A percentile compares a stretch with the other conserved stretches of the same genome.
phyloP scores from a whole-genome alignment of 768 basidiomycete species.

The Phylloporus sp. region DNA sequence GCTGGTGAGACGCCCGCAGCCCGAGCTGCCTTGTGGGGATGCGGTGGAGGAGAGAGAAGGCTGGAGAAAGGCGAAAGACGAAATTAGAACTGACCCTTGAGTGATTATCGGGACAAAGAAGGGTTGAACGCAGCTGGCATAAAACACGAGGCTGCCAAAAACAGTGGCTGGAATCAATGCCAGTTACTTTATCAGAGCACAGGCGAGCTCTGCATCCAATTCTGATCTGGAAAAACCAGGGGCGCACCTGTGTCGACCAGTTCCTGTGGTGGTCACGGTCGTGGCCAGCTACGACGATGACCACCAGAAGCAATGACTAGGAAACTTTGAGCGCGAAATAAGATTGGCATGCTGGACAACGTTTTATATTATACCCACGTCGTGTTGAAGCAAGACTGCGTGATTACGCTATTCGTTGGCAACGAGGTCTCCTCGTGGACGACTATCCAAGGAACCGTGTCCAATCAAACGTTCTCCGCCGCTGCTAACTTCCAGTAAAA shows the following conservation, averaged over 20 bases:
- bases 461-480: no score
- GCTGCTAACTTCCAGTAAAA: no score
- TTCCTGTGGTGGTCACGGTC: not conserved
- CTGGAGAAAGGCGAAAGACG: slow-evolving; percentile 13
- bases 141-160: slow-evolving; percentile 35
- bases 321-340: slow-evolving; percentile 1
- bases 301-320: not conserved
- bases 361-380: slow-evolving; percentile 17
- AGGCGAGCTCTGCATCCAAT: slow-evolving; percentile 1
- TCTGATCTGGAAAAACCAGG: slow-evolving; percentile 13
- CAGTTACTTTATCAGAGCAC: slow-evolving; percentile 26
- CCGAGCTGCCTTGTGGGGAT: slow-evolving; percentile 20
- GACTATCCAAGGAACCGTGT: slow-evolving; percentile 1
- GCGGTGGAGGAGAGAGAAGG: slow-evolving; percentile 16
- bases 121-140: slow-evolving; percentile 23
- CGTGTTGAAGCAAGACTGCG: slow-evolving; percentile 16
- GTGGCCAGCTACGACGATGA: not conserved
- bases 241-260: slow-evolving; percentile 2
- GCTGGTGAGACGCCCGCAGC: slow-evolving; percentile 14
- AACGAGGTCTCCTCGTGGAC: slow-evolving; percentile 32
- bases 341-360: slow-evolving; percentile 7
- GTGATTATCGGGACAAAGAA: slow-evolving; percentile 32
- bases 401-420: slow-evolving; percentile 20
- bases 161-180: slow-evolving; percentile 19
- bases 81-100: slow-evolving; percentile 28